Conservation (phyloP, 176 grass and related monocot species). For the Elymus sibiricus region DNA sequence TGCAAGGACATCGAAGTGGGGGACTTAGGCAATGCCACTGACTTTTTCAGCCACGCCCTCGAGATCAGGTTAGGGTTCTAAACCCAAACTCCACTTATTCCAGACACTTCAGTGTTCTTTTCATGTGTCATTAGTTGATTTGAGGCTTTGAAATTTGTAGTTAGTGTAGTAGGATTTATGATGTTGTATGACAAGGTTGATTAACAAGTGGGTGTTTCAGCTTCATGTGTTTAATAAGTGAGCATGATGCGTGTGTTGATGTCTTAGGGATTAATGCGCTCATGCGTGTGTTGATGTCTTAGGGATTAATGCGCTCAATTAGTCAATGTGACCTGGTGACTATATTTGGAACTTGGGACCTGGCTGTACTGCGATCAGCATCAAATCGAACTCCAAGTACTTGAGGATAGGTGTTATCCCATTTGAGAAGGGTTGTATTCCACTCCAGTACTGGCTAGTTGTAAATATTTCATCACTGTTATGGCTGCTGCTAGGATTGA, state of each 20-base stretch:
- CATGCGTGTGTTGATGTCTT: neutral
- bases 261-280: neutral
- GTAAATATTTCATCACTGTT: neutral
- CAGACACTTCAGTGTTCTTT: too few relatives aligned
- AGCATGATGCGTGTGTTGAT: neutral
- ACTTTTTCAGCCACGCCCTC: slow-evolving; percentile 73
- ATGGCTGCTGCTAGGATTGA: too few relatives aligned
- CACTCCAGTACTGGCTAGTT: neutral
- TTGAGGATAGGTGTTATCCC: neutral
- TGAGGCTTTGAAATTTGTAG: too few relatives aligned
- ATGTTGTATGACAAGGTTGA: too few relatives aligned
- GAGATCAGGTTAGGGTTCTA: slow-evolving; percentile 70
- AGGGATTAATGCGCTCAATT: neutral
- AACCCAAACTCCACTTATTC: too few relatives aligned
- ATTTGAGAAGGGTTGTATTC: neutral
- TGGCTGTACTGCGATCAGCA: neutral
- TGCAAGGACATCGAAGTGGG: slow-evolving; percentile 43
- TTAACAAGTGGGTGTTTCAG: too few relatives aligned
- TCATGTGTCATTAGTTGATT: too few relatives aligned
- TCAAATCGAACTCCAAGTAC: neutral
- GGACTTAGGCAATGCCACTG: slow-evolving; percentile 54
- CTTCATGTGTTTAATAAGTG: neutral
- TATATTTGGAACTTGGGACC: neutral
- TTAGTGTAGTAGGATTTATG: too few relatives aligned
- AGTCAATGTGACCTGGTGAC: neutral